Evolutionary conservation across 78 protist species (phyloP).

Genomic region (Dictyostelium firmibasis): DNA sequence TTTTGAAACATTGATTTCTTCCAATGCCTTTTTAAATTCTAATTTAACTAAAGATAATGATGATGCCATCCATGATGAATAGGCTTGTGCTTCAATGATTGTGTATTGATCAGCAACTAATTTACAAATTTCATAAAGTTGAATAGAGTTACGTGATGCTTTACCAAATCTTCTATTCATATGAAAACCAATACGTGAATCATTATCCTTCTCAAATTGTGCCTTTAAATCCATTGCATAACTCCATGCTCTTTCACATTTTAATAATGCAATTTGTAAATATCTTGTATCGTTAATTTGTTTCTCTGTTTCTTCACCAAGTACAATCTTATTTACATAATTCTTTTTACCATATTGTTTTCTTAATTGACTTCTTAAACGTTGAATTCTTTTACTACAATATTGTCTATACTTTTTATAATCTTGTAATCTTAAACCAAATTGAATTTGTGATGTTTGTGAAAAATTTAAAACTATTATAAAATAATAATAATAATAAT

Average conservation of each 20-base stretch:
- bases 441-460: conserved; percentile 78
- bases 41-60: neutral
- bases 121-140: conserved; percentile 11
- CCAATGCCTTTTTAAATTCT: conserved; percentile 10
- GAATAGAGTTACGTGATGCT: conserved; percentile 22
- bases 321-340: neutral
- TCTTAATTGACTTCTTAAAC: conserved; percentile 37
- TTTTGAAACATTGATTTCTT: conserved; percentile 5
- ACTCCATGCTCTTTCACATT: conserved; percentile 65
- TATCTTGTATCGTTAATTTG: conserved; percentile 29
- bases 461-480: conserved; percentile 45
- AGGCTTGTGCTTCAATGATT: conserved; percentile 44
- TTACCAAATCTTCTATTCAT: conserved; percentile 43
- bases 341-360: conserved; percentile 38
- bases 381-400: conserved; percentile 21
- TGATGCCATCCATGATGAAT: conserved; percentile 32
- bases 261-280: conserved; percentile 32
- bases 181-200: conserved; percentile 1
- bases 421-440: conserved; percentile 60
- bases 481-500: no score
- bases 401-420: conserved; percentile 46
- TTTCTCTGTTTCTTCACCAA: neutral
- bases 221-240: conserved; percentile 50
- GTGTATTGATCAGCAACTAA: conserved; percentile 28
- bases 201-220: conserved; percentile 14